These are phyloP conservation scores for Sequoiadendron giganteum DNA, from an alignment of 75 land plant genomes.

Conservation along the genomic window DNA sequence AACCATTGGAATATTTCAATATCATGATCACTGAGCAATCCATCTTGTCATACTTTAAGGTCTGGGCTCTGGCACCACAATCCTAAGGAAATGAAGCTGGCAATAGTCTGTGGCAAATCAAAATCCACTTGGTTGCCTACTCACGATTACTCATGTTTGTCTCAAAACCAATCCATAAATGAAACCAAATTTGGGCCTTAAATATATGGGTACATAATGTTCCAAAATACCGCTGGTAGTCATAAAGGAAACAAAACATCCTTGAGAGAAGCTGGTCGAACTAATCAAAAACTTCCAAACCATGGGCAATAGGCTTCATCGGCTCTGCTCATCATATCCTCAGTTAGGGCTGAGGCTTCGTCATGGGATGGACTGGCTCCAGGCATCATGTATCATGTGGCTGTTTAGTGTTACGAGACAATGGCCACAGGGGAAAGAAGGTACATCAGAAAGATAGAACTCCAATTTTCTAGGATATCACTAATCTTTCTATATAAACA, in stretches of 20 bases:
- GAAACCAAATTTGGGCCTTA: background rate
- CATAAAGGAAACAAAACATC: background rate
- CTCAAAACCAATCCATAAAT: background rate
- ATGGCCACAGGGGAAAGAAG: conserved; percentile 8
- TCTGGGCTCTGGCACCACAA: background rate
- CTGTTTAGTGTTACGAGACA: background rate
- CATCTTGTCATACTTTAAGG: background rate
- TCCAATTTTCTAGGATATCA: background rate
- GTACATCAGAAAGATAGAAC: conserved; percentile 10
- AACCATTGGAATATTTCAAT: background rate
- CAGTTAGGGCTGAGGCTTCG: conserved; percentile 15
- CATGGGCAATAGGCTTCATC: conserved; percentile 14
- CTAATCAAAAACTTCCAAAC: conserved; percentile 3
- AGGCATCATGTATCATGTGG: conserved; percentile 7
- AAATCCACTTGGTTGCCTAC: conserved; percentile 1
- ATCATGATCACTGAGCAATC: background rate
- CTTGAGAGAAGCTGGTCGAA: background rate
- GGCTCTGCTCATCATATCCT: conserved; percentile 12
- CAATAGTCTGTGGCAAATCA: background rate
- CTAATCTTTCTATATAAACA: background rate
- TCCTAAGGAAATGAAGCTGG: background rate
- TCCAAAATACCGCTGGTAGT: background rate
- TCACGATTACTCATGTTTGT: background rate
- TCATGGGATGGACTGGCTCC: conserved; percentile 12
- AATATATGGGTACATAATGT: background rate